Base-by-base conservation (phyloP, 164 flowering plant species). In the Dillenia suffruticosa region DNA sequence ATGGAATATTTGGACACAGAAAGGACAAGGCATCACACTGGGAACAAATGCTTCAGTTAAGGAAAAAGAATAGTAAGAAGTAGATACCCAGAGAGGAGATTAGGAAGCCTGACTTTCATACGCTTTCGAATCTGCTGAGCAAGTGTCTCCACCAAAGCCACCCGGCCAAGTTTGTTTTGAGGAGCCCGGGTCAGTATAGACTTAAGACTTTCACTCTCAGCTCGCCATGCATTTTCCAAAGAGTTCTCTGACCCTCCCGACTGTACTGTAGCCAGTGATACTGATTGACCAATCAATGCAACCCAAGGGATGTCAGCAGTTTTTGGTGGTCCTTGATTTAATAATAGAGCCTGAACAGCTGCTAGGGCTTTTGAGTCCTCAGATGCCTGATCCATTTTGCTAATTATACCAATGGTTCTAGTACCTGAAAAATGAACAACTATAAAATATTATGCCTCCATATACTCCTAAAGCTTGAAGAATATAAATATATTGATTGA, bases 211-310 rank as follows among this genome's bases (percentile, higher is more conserved):
- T 95, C 99, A 71, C 83, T 87, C 76, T 95, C 99, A 46, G 98
- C 99, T 47, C 84, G 81, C 99, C 99, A 92, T 49, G 97, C 99
- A 73, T 94, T 85, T 82, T 95, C 97, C 51, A 95, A 73, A 9
- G 99, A 92, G 75, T 63, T 95, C 58, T 95, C 99, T 58, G 90
- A 74, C 24, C 93, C 96, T 64, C 98, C 96, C 64, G 99, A 89
- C 65, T 86, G 96, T 44, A 94, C 83, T 9, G 99, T 79, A 61
- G 97, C 96, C 66, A 95, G 89, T 46, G 99, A 75, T 58, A 95
- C 99, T 53, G 99, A 86, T 61, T 95, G 99, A 48, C 99, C 99
- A 77, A 95, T 95, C 60, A 95, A 69, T 58, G 97, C 99, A 76
- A 92, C 89, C 97, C 97, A 95, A 13, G 90, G 89, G 13, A 95